Conservation (phyloP, 225 moss, liverwort and hornwort genomes). For the Antitrichia curtipendula region DNA sequence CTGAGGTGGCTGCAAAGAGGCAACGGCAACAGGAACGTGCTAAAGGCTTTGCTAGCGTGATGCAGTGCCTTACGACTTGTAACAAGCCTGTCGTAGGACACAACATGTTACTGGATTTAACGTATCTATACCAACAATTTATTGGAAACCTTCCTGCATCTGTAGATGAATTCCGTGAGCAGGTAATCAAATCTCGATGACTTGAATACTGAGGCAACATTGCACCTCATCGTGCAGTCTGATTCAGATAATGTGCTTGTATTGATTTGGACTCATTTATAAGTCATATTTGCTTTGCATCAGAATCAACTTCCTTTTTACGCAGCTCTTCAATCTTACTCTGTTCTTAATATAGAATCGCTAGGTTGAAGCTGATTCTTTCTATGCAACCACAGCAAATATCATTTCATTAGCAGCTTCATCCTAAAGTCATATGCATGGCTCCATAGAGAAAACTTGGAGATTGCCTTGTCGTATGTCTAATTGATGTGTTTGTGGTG, state of each 20-base stretch:
- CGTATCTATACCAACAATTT: slow-evolving; percentile 46
- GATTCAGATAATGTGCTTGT: not conserved
- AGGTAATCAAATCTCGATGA: slow-evolving; percentile 13
- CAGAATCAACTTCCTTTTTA: not conserved
- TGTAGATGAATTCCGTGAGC: slow-evolving; percentile 35
- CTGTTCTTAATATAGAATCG: not conserved
- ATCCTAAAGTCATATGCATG: not conserved
- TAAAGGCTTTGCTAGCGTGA: slow-evolving; percentile 43
- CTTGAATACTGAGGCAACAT: not conserved
- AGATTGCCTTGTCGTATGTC: not conserved
- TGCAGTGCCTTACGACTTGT: slow-evolving; percentile 34
- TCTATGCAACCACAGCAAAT: not conserved
- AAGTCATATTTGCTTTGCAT: not conserved
- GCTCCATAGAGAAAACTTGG: not conserved
- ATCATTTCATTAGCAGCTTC: not conserved
- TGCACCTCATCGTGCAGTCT: not conserved
- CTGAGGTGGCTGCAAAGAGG: slow-evolving; percentile 45
- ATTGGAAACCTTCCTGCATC: slow-evolving; percentile 41
- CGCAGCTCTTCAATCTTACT: not conserved
- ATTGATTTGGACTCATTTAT: not conserved
- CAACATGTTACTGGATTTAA: slow-evolving; percentile 42
- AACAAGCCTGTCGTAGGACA: slow-evolving; percentile 53
- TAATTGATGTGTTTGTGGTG: not conserved
- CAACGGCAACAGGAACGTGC: slow-evolving; percentile 30
- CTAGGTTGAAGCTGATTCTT: not conserved